Evolutionary conservation across 495 filamentous ascomycete species (phyloP), one percentile per base, ranked within the genome.

Genomic region (Tuber brumale): DNA sequence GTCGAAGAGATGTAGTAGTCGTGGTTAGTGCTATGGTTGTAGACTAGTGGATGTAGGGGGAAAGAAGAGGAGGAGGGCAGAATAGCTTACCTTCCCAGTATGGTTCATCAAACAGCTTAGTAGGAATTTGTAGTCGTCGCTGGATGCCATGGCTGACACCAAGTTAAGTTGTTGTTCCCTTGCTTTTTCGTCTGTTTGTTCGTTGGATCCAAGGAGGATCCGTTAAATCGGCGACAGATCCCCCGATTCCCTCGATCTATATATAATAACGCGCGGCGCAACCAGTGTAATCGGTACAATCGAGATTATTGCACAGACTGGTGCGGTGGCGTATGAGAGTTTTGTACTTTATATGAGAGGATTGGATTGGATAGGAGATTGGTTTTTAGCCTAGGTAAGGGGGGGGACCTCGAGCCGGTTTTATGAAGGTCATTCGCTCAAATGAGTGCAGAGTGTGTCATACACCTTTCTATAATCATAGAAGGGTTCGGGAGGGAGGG

Each of bases 121-220:
- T 21, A 79, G 77, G 71, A 79, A 79, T 10, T 46, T 77, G 35
- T 39, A 31, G 71, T 77, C 77, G 23, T 73, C 71, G 41, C 61
- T 79, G 37, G 77, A 79, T 37, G 77, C 16, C 77, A 79, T 79
- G n/a, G 31, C 70, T 31, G 27, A 66, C 27, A 66, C 57, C 27
- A 31, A 31, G 57, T 31, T n/a, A 18, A 66, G 18, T 66, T 66
- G 27, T 31, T 14, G 10, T 61, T 61, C n/a, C n/a, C n/a, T 61
- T 51, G 39, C n/a, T 61, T 4, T 66, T 31, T 42, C 41, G 41
- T 42, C 41, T 18, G 57, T 31, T 61, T 3, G 51, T 31, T 66
- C n/a, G 51, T 61, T 66, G 57, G n/a, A 31, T 31, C 27, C 57
- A 18, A 31, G 57, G 57, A 66, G 14, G n/a, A n/a, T 31, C 31